A percentile compares a stretch with the other conserved stretches of the same genome.
Evolutionary conservation across 257 asterid genomes (phyloP).

Genomic region (Petunia secreta): DNA sequence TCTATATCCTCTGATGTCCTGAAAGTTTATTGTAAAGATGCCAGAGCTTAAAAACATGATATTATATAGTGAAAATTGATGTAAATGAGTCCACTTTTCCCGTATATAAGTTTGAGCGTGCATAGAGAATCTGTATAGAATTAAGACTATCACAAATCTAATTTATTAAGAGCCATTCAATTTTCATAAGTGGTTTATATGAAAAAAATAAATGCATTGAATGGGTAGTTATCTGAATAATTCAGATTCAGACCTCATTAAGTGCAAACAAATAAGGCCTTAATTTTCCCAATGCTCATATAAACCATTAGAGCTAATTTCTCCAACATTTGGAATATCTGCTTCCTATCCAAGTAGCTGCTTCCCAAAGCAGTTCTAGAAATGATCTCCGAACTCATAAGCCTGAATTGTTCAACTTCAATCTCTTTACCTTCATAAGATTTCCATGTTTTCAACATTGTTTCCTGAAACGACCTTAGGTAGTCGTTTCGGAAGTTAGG

Average conservation of each 20-base stretch:
- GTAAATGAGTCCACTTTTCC: slow-evolving; percentile 28
- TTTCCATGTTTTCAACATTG: too few relatives aligned
- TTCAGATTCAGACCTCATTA: too few relatives aligned
- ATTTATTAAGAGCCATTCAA: too few relatives aligned
- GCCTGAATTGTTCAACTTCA: slow-evolving; percentile 57
- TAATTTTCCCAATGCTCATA: slow-evolving; percentile 44
- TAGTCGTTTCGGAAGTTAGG: too few relatives aligned
- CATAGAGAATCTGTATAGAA: too few relatives aligned
- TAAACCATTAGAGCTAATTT: slow-evolving; percentile 43
- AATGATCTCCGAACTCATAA: slow-evolving; percentile 55
- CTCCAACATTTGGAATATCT: slow-evolving; percentile 56
- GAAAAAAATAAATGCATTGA: too few relatives aligned
- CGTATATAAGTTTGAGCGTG: too few relatives aligned
- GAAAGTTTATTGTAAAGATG: slow-evolving; percentile 30
- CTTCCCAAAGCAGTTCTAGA: slow-evolving; percentile 32
- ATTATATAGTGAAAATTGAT: not conserved
- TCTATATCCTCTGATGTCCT: slow-evolving; percentile 55
- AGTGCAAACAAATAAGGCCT: too few relatives aligned
- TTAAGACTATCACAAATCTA: too few relatives aligned
- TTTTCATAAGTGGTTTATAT: too few relatives aligned
- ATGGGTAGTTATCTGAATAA: too few relatives aligned
- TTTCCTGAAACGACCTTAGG: too few relatives aligned
- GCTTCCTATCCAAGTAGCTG: slow-evolving; percentile 62
- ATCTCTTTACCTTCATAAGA: slow-evolving; percentile 34
- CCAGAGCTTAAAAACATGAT: not conserved